Base-by-base conservation (phyloP, 2,329 filamentous ascomycete species). In the Colletotrichum tamarilloi region DNA sequence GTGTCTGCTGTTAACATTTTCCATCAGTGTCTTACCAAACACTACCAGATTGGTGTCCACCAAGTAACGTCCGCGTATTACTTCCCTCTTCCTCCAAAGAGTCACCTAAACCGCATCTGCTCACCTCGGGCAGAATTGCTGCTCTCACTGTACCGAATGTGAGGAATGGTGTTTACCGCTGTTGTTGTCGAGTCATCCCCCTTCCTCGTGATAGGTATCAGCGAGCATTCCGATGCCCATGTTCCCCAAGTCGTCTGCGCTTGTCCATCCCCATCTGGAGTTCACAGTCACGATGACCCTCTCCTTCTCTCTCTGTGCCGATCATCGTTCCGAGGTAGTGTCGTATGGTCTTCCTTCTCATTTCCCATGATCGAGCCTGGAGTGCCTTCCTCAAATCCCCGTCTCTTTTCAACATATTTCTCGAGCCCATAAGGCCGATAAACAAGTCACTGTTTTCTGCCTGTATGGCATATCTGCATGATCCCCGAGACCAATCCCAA, bases 21-120 rank as follows among this genome's bases (percentile, higher is more conserved):
- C 3, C 1, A 3, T 3, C 4, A 16, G 1, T 9, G 8, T 7
- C 6, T 2, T 22, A 12, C 26, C 12, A 19, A 14, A 16, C 19
- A 24, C 65, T 72, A 72, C 26, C 59, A 55, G n/a, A 28, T 53
- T 58, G 28, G 12, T 11, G 7, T 19, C 59, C 69, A 63, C 53
- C 28, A 35, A 5, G n/a, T 72, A 72, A 12, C 60, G 16, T 16
- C 4, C 0, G 3, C 9, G 28, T 69, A 69, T 49, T 49, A 11
- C 8, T 49, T 11, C 19, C 42, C 42, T n/a, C 42, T 22, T 49
- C 14, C 28, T 11, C 8, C 30, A 8, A 32, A 32, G 1, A 11
- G 8, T 32, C 11, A 14, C 12, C 6, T 1, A 19, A 24, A 19
- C 46, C 1, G 5, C 8, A 5, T 19, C 14, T 11, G 11, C 59